Evolutionary conservation across 768 basidiomycete genomes (phyloP), one percentile per base, ranked within the genome.

Genomic region (Boletus sp.): DNA sequence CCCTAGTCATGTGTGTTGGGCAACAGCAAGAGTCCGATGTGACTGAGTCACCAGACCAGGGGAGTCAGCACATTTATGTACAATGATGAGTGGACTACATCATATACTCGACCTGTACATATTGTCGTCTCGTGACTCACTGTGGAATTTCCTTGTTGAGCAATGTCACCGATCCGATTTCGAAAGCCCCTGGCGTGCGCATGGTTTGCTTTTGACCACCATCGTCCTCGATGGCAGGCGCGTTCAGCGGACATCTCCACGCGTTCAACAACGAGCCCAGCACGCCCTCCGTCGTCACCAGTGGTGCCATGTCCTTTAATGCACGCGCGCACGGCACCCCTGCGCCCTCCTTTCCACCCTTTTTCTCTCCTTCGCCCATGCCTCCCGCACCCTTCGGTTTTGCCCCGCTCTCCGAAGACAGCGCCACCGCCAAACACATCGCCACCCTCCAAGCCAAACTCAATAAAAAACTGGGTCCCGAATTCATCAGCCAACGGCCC

Each of bases 401-500:
- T 53, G 35, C 50, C 5, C 54, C 65, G 2, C 18, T 87, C 36
- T 81, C 83, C 0, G 81, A 87, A 53, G 86, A 84, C 46, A 85
- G 86, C 0, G 81, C 84, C 2, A 76, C 78, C 52, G 86, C 62
- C 4, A 62, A 54, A 45, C 40, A 84, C 64, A 83, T 93, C 42
- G 88, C 86, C 6, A 70, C 79, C 0, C 75, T 97, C 2, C 93
- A 96, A 67, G 84, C 81, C 12, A 90, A 93, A 69, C 79, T 99
- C 32, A 80, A 89, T 66, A 87, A 86, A 73, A 91, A 89, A 63
- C 85, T 99, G 18, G 97, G 97, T 3, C 97, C 97, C 1, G 97
- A 98, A 75, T 97, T 83, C 66, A 83, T 99, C 54, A 93, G 91
- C 3, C 87, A 89, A 61, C 80, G 97, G 15, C 88, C 91, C 7